Percentiles rank a stretch among this genome's conserved stretches.
phyloP scores from a whole-genome alignment of 192 early-diverging fungal genomes.

The Entophlyctis luteolus region DNA sequence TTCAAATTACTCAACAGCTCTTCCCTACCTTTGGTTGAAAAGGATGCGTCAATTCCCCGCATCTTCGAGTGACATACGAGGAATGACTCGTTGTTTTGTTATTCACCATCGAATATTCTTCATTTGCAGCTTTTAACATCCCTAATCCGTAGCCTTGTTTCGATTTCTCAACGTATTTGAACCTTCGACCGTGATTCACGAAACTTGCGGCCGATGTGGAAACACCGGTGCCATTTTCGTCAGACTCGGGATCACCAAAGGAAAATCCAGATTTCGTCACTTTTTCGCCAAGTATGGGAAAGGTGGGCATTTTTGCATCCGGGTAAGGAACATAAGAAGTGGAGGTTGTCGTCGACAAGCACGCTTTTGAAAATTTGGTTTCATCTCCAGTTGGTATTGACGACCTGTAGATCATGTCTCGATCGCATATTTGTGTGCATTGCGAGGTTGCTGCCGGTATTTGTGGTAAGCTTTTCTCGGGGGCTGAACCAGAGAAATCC shows the following conservation, averaged over 20 bases:
- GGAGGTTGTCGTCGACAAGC: constrained; percentile 22
- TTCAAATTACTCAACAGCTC: not conserved
- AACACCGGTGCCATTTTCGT: not conserved
- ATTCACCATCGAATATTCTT: constrained; percentile 20
- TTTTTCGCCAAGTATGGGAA: constrained; percentile 37
- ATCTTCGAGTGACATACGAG: constrained; percentile 8
- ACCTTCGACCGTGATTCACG: constrained; percentile 18
- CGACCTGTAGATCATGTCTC: constrained; percentile 23
- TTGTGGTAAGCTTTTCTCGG: not conserved
- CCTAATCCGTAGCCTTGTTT: constrained; percentile 4
- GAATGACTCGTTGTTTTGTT: constrained; percentile 30
- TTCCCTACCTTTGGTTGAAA: constrained; percentile 7
- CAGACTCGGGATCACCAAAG: constrained; percentile 15
- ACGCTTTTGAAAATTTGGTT: constrained; percentile 4
- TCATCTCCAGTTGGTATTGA: constrained; percentile 41
- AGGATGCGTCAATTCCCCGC: not conserved
- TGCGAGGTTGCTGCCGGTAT: not conserved
- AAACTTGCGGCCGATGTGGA: constrained; percentile 15
- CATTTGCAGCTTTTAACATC: constrained; percentile 12
- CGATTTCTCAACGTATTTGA: constrained; percentile 10
- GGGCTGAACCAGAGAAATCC: not conserved
- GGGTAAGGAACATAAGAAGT: constrained; percentile 26
- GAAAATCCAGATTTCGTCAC: constrained; percentile 31
- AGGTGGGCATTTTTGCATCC: constrained; percentile 25
- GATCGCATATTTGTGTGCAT: not conserved